Base-by-base conservation (phyloP, 108 stramenopile genomes). In the Pinguiococcus pyrenoidosus region DNA sequence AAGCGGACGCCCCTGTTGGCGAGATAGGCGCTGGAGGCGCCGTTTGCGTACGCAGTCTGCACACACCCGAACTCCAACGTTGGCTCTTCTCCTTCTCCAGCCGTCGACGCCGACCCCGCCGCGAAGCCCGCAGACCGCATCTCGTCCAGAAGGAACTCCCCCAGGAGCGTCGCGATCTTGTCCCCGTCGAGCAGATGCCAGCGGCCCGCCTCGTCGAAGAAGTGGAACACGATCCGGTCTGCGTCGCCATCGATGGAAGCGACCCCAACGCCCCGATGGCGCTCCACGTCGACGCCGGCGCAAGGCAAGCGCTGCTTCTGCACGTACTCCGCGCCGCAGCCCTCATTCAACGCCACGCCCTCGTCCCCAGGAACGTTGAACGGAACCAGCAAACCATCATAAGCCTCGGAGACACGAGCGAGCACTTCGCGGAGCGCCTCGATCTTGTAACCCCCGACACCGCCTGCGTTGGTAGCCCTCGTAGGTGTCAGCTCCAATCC, bases 41-140 rank as follows among this genome's bases (percentile, higher is more conserved):
- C 94, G 73, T 99, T 99, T 23, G 94, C 94, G 73, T 99, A 99
- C 25, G 93, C 97, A 9, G 97, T 99, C 72, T 99, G 97, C 8
- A 99, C 89, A 16, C 91, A 83, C 6, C 91, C 93, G 44, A 91
- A 60, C 23, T 54, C 76, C 20, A 87, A 59, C n/a, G 16, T 38
- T 38, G 13, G 37, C 5, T n/a, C 37, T 17, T 0, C 37, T 5
- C 37, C 37, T 5, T 32, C 30, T 32, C 8, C 30, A 7, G 30
- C 30, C 30, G 30, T 8, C 4, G 30, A 42, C 37, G 49, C n/a
- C 18, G 17, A 39, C 41, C 20, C 10, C 1, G 18, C 27, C 50
- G 46, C 51, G 51, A 14, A 62, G 60, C 3, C 64, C 64, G 18
- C 29, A 25, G 16, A 27, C 56, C 2, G 35, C 32, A 84, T 43